A percentile compares a stretch with the other conserved stretches of the same genome.
These are phyloP conservation scores for Microstegium vimineum DNA, from an alignment of 176 grass and related monocot genomes.

Conservation along the genomic window DNA sequence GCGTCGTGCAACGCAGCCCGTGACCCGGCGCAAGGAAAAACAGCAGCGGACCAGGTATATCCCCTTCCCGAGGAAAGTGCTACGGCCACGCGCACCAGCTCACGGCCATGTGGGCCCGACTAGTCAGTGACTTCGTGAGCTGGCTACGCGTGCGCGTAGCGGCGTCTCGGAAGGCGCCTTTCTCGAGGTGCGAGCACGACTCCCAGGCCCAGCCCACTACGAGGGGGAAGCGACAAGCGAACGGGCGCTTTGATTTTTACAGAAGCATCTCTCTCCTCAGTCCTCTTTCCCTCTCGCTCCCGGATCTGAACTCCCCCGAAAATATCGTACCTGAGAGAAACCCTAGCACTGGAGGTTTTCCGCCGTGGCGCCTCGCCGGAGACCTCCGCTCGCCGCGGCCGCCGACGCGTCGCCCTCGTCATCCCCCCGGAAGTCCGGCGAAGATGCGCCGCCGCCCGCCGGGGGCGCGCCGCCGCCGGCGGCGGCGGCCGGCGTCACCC, in stretches of 20 bases:
- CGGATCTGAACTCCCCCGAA: conserved; percentile 46
- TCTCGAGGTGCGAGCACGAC: conserved; percentile 33
- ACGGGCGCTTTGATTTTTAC: conserved; percentile 30
- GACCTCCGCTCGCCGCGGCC: conserved; percentile 32
- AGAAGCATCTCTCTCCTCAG: conserved; percentile 6
- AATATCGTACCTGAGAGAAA: conserved; percentile 58
- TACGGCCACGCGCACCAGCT: neutral
- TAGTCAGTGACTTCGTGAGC: fast-evolving
- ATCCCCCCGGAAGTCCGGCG: conserved; percentile 13
- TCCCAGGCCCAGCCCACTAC: conserved; percentile 43
- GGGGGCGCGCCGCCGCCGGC: conserved; percentile 17
- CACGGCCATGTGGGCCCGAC: fast-evolving
- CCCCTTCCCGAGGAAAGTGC: neutral
- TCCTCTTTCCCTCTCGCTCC: conserved; percentile 16
- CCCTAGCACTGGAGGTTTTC: conserved; percentile 71
- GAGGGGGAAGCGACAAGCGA: conserved; percentile 13
- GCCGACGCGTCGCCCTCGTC: conserved; percentile 20
- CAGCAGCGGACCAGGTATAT: conserved; percentile 23
- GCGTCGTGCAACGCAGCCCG: neutral
- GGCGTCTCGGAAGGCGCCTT: neutral
- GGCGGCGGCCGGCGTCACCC: conserved; percentile 30
- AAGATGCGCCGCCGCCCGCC: conserved; percentile 41
- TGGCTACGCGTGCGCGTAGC: neutral
- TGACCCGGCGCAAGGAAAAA: neutral
- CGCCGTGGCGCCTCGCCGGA: conserved; percentile 50